Evolutionary conservation across 2,329 filamentous ascomycete genomes (phyloP), one percentile per base, ranked within the genome.

Genomic region (Alternaria angustiovoidea): DNA sequence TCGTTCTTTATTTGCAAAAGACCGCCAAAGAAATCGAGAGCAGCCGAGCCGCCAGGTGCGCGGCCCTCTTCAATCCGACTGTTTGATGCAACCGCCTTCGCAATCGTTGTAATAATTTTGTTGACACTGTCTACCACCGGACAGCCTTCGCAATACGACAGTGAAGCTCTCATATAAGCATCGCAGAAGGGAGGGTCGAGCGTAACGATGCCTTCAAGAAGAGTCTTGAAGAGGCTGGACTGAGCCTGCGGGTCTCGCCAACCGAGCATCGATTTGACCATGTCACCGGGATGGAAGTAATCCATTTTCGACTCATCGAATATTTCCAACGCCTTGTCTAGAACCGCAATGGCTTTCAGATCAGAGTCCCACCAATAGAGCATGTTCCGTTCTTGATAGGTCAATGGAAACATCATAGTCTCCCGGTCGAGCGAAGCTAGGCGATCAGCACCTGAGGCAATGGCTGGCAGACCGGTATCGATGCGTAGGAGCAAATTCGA

Each of bases 321-420:
- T 5, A 65, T 38, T 54, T 79, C 77, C 28, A 78, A 57, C 53
- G 77, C 72, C 51, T 71, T 77, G 52, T 79, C 76, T 18, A 79
- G 51, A n/a, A 73, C 69, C 22, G 72, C 71, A 18, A 71, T 67
- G 4, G 72, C 73, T 39, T 65, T 68, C 48, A 73, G 70, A 3
- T 75, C 70, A 3, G 71, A 64, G 39, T 75, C 63, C 74, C 73
- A 78, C 8, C 49, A 59, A 24, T 65, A 49, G 5, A 78, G 41
- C n/a, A 68, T 49, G 2, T 39, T 32, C 11, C 59, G 66, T 57
- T 79, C 76, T 5, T 43, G 26, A 3, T 44, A 22, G n/a, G 70
- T 66, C 4, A 79, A 55, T 2, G 75, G 72, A 36, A 79, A 77
- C 18, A 67, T 72, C 39, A 56, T 60, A 7, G 24, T 44, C 20